Evolutionary conservation across 108 stramenopile species (phyloP).

Genomic region (Phaeodactylum tricornutum): DNA sequence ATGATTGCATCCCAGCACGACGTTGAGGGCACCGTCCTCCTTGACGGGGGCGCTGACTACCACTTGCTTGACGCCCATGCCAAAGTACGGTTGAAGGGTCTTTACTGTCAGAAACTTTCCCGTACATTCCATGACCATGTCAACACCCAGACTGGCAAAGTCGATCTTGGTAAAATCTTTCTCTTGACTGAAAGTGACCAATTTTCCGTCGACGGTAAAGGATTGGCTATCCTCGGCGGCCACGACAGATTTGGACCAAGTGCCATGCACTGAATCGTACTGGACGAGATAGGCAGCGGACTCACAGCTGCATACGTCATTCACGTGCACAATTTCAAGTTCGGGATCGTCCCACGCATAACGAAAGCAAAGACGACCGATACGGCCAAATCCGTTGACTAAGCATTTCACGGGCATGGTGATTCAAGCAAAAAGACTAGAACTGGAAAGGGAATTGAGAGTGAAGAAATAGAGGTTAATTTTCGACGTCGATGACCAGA

Average conservation of each 20-base stretch:
- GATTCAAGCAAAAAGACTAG: neutral
- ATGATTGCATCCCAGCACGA: constrained; percentile 94
- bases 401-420: constrained; percentile 51
- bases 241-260: constrained; percentile 77
- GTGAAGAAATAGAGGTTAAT: no score
- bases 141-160: constrained; percentile 60
- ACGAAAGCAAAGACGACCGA: constrained; percentile 85
- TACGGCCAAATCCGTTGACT: constrained; percentile 92
- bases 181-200: constrained; percentile 64
- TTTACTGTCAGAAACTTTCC: constrained; percentile 80
- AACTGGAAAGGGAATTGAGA: no score
- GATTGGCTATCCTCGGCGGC: constrained; percentile 38
- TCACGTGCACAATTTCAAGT: constrained; percentile 85
- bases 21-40: constrained; percentile 83
- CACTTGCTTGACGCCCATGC: constrained; percentile 76
- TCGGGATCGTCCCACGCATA: constrained; percentile 86
- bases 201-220: constrained; percentile 83
- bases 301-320: constrained; percentile 83
- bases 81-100: constrained; percentile 68
- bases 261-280: constrained; percentile 95
- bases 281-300: constrained; percentile 84
- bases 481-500: no score
- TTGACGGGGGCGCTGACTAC: constrained; percentile 93
- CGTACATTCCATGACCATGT: constrained; percentile 90
- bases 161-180: constrained; percentile 67